phyloP scores from a whole-genome alignment of 73 alveolate species.

The Stentor roeselii region DNA sequence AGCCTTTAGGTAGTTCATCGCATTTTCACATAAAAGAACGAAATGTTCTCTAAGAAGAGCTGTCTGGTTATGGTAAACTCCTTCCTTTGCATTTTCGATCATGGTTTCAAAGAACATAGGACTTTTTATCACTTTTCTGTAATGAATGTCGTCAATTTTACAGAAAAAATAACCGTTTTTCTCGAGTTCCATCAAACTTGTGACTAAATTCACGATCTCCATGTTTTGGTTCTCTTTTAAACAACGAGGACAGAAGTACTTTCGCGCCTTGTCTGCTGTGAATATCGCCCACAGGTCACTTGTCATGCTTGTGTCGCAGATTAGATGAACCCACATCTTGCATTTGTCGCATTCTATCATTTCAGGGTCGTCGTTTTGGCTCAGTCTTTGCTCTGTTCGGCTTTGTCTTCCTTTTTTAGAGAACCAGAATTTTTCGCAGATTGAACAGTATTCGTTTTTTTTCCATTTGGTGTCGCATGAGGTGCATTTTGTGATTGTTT shows the following conservation, averaged over 20 bases:
- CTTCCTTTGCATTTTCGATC: constrained; percentile 51
- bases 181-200: constrained; percentile 57
- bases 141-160: constrained; percentile 71
- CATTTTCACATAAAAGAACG: constrained; percentile 74
- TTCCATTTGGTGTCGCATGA: constrained; percentile 73
- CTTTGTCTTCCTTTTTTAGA: constrained; percentile 39
- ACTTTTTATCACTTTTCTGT: constrained; percentile 67
- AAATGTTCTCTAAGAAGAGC: constrained; percentile 60
- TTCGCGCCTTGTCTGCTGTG: constrained; percentile 37
- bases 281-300: constrained; percentile 39
- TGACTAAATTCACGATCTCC: constrained; percentile 47
- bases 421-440: constrained; percentile 84
- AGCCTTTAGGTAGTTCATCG: constrained; percentile 72
- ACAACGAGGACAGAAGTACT: constrained; percentile 75
- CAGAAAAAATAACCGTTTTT: constrained; percentile 58
- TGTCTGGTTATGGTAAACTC: constrained; percentile 62
- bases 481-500: constrained; percentile 55
- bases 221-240: constrained; percentile 45
- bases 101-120: constrained; percentile 83
- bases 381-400: constrained; percentile 25
- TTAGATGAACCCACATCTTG: constrained; percentile 71
- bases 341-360: constrained; percentile 77
- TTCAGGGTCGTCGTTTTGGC: constrained; percentile 34
- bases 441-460: constrained; percentile 74
- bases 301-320: constrained; percentile 65